These are phyloP conservation scores for Acanthamoeba healyi DNA, from an alignment of 208 protist species.

Conservation along the genomic window DNA sequence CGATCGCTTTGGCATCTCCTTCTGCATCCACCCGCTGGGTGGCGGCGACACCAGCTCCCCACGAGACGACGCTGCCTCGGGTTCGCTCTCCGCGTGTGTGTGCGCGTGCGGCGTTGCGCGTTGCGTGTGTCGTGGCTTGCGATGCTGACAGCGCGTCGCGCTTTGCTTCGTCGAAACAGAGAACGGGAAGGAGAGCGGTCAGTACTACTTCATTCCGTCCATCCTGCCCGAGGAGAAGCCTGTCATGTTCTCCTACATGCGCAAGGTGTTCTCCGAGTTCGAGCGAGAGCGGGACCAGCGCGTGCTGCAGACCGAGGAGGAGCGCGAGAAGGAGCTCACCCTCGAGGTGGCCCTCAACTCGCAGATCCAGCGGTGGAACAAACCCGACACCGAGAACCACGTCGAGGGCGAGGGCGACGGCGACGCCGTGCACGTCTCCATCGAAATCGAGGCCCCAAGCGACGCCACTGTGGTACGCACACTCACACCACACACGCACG, in stretches of 20 bases:
- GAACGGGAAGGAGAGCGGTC: neutral
- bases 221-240: slow-evolving; percentile 51
- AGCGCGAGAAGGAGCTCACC: slow-evolving; percentile 31
- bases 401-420: slow-evolving; percentile 57
- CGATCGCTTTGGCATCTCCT: slow-evolving; percentile 27
- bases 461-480: neutral
- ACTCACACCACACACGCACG: neutral
- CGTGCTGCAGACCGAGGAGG: slow-evolving; percentile 4
- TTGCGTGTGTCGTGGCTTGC: neutral
- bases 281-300: slow-evolving; percentile 20
- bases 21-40: slow-evolving; percentile 29
- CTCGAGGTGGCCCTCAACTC: slow-evolving; percentile 50
- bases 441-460: neutral
- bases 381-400: slow-evolving; percentile 54
- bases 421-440: neutral
- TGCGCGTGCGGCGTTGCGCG: neutral
- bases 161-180: neutral
- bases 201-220: slow-evolving; percentile 56
- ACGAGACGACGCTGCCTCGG: neutral
- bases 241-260: slow-evolving; percentile 58
- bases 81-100: neutral
- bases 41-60: neutral
- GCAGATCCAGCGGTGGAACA: slow-evolving; percentile 60
- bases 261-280: slow-evolving; percentile 54
- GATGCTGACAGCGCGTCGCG: too few relatives aligned